Percentiles rank a stretch among this genome's conserved stretches.
phyloP scores from a whole-genome alignment of 768 basidiomycete species.

The Lentinula edodes region DNA sequence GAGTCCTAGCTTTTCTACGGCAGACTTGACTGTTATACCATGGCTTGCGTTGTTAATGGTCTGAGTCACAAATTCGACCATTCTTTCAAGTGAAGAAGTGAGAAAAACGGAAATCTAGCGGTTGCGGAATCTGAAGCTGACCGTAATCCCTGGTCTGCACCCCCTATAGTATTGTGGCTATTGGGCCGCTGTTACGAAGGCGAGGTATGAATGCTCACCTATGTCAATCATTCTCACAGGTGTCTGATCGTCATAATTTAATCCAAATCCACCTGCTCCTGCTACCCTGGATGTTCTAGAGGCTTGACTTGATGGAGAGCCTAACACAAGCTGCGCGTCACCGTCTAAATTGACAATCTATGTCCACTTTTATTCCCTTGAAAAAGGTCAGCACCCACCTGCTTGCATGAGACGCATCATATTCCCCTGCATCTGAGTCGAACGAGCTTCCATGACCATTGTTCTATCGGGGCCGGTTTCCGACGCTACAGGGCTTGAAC shows the following conservation, averaged over 20 bases:
- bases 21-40: conserved; percentile 45
- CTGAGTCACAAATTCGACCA: conserved; percentile 58
- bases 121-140: conserved; percentile 10
- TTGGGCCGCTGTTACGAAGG: neutral
- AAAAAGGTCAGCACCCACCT: neutral
- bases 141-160: conserved; percentile 51
- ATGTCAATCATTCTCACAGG: conserved; percentile 46
- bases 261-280: conserved; percentile 28
- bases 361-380: neutral
- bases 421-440: neutral
- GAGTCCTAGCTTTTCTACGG: conserved; percentile 48
- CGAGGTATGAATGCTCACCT: conserved; percentile 15
- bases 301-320: neutral
- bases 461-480: neutral
- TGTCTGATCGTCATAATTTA: conserved; percentile 47
- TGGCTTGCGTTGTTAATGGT: conserved; percentile 54
- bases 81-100: conserved; percentile 24
- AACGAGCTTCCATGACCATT: neutral
- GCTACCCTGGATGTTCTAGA: neutral
- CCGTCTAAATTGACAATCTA: neutral
- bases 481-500: conserved; percentile 1
- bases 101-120: neutral
- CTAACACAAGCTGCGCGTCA: conserved; percentile 18
- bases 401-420: neutral
- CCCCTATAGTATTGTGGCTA: conserved; percentile 20